These are phyloP conservation scores for Xylaria hypoxylon DNA, from an alignment of 2,329 filamentous ascomycete species.

Conservation along the genomic window DNA sequence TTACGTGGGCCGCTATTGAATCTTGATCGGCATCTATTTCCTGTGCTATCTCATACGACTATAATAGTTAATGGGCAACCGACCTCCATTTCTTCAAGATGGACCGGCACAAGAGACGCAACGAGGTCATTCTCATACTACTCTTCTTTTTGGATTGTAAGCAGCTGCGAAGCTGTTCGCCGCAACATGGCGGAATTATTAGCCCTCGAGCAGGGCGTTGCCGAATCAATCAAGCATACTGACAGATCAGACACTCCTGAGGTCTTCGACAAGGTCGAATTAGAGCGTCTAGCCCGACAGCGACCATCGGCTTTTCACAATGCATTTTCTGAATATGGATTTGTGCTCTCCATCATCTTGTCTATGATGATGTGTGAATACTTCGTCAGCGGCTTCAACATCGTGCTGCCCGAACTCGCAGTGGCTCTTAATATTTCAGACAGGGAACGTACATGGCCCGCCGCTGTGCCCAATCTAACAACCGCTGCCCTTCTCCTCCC, in stretches of 20 bases:
- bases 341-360: conserved; percentile 68
- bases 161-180: conserved; percentile 15
- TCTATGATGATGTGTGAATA: conserved; percentile 76
- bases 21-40: not conserved
- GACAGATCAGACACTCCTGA: conserved; percentile 39
- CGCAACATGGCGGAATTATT: conserved; percentile 26
- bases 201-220: conserved; percentile 30
- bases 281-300: conserved; percentile 70
- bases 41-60: not conserved
- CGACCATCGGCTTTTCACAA: conserved; percentile 65
- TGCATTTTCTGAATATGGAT: conserved; percentile 65
- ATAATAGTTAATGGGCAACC: conserved; percentile 1
- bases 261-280: conserved; percentile 45
- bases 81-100: conserved; percentile 17
- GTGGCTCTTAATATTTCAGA: conserved; percentile 72
- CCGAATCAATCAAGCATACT: conserved; percentile 28
- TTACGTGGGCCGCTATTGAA: not conserved
- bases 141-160: not conserved
- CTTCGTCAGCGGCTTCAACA: conserved; percentile 80
- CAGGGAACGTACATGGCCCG: conserved; percentile 71
- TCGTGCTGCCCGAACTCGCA: conserved; percentile 75
- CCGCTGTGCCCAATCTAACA: conserved; percentile 68
- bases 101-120: not conserved
- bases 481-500: conserved; percentile 70
- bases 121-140: not conserved